Evolutionary conservation across 2,329 filamentous ascomycete genomes (phyloP), one percentile per base, ranked within the genome.

Genomic region (Arthroderma sp.): DNA sequence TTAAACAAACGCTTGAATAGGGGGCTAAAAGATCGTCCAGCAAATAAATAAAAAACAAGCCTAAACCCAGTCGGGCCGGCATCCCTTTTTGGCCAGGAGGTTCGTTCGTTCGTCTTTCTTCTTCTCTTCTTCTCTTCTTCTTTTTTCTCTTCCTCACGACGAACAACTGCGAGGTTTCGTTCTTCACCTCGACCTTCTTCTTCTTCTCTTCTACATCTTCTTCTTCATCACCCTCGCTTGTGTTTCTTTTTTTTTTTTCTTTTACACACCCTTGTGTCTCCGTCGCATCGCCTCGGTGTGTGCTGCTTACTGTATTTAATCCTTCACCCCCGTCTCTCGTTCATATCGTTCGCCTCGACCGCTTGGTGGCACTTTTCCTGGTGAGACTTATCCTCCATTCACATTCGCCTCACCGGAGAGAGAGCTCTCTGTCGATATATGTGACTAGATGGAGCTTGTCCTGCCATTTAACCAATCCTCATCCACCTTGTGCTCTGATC

Each of bases 131-230:
- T 43, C 48, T 46, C 38, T 36, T 32, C 11, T 44, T 27, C 22
- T 29, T 47, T 32, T 34, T 27, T 28, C 10, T 43, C 36, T 39
- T 32, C 8, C 2, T 44, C 42, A 38, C 34, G 7, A 32, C 36
- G 40, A 36, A 46, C 44, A 46, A 41, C 38, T 43, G 36, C 32
- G 7, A 33, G 44, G 39, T 48, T 48, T 34, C 43, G 40, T 45
- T 33, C 34, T 48, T 48, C 46, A 45, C 7, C 40, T 43, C 42
- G 42, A 29, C 34, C 36, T 43, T 38, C 38, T 29, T 44, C 42
- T 50, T 42, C 33, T 38, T 15, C 38, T 31, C 38, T 40, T 33
- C n/a, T 49, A 53, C 58, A 58, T 56, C 55, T 56, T 61, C 58
- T 57, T 57, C 61, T 56, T 57, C 52, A 8, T 15, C 42, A 39